Conservation (phyloP, 2,329 filamentous ascomycete genomes). For the Arthrinium puccinioides region DNA sequence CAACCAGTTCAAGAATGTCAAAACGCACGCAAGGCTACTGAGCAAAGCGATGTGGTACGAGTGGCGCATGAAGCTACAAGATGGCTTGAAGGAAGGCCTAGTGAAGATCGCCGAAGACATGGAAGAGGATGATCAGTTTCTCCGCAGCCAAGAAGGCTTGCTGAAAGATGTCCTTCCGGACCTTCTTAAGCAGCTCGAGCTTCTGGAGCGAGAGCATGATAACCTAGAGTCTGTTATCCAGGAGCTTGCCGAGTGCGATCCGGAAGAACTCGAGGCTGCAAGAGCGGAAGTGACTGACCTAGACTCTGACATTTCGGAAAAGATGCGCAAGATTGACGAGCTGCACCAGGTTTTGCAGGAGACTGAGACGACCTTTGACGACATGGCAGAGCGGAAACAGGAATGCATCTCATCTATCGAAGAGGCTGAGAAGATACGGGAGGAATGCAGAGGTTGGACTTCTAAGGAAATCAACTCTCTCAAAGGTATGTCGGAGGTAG, state of each 20-base stretch:
- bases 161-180: conserved; percentile 61
- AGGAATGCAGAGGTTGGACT: conserved; percentile 87
- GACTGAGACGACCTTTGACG: conserved; percentile 57
- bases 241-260: conserved; percentile 73
- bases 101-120: conserved; percentile 70
- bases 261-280: conserved; percentile 67
- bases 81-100: conserved; percentile 75
- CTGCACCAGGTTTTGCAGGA: conserved; percentile 60
- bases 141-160: conserved; percentile 62
- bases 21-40: conserved; percentile 79
- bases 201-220: conserved; percentile 56
- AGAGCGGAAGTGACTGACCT: conserved; percentile 59
- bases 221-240: conserved; percentile 64
- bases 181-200: conserved; percentile 52
- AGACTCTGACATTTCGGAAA: conserved; percentile 62
- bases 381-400: conserved; percentile 58
- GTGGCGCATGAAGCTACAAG: conserved; percentile 85
- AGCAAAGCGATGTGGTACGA: conserved; percentile 98
- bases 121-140: conserved; percentile 59
- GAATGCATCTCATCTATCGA: conserved; percentile 67
- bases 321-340: conserved; percentile 59
- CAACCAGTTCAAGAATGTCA: conserved; percentile 95
- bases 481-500: conserved; percentile 53
- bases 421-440: conserved; percentile 74
- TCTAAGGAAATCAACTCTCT: conserved; percentile 69